Evolutionary conservation across 73 alveolate genomes (phyloP), one percentile per base, ranked within the genome.

Genomic region (Effrenium voratum): DNA sequence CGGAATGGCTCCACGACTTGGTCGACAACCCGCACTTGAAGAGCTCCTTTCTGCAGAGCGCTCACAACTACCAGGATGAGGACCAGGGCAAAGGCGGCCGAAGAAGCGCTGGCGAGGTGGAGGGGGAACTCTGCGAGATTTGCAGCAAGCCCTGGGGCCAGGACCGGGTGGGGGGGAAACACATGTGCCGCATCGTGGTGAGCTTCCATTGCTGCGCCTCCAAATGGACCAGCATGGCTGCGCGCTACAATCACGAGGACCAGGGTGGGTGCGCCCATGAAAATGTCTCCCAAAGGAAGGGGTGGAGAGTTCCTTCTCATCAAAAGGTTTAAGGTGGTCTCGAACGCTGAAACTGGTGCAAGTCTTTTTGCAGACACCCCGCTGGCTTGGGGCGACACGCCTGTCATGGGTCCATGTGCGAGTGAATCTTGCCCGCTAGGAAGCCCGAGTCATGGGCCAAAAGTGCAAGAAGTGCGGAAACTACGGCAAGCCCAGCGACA

Each of bases 121-220:
- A 43, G 10, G 47, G 15, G 4, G 88, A 28, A 3, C 32, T 22
- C 13, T 77, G 88, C 63, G 66, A 15, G 32, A 43, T 77, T 40
- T 77, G 88, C 63, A 4, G n/a, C 8, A 45, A 44, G 66, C 40
- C 44, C 60, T 5, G 2, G 26, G 0, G 38, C 26, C 38, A 44
- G 43, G 63, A 77, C 43, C 38, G 0, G 0, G 66, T 77, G 34
- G 52, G 66, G 30, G 88, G 88, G 15, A 77, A 77, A 40, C 88
- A 77, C 60, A 77, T 77, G 88, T 77, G 88, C 88, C 50, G 52
- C 44, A 44, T 77, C 88, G 88, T 77, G 60, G 88, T 15, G 66
- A 40, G 36, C 28, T 77, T 77, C 52, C 19, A 36, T 41, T 77
- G 88, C 28, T 77, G 88, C 43, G 88, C 66, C 44, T n/a, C n/a